Evolutionary conservation across 139 green algal species (phyloP), one percentile per base, ranked within the genome.

Genomic region (Protoeuglena noctilucae): DNA sequence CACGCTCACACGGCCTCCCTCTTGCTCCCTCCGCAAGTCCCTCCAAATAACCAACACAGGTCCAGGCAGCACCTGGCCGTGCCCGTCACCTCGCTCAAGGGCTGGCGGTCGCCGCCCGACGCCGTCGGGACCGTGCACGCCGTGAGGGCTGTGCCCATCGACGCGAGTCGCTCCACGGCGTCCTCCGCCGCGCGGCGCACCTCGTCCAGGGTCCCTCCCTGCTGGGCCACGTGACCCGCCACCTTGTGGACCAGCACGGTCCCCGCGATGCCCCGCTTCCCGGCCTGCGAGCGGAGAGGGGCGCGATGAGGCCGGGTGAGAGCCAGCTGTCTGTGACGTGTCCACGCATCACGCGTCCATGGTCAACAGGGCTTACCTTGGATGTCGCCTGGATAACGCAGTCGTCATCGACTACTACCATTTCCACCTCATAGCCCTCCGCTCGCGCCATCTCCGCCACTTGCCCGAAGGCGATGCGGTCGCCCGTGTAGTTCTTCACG

Each of bases 401-500:
- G 53, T 95, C 88, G 29, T 96, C 88, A 2, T 58, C 57, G 22
- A 75, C 69, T 12, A 66, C 28, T 34, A 73, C 51, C 54, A 72
- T 71, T 22, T 74, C 57, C n/a, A 57, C 49, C 34, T 51, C 47
- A 34, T 69, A 51, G 2, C 80, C 83, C 61, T 85, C 75, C 0
- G 68, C 62, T 67, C 81, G 82, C 34, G 84, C 86, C 21, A 73
- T 66, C 68, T 95, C 88, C 0, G 72, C 77, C 3, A 88, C 87
- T 31, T 93, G 58, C 0, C 88, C 88, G 70, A 96, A 96, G 58
- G 93, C 78, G 18, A 96, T 72, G 1, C 81, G 56, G 59, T 96
- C 88, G 1, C 87, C 79, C 22, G 85, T 95, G 74, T 96, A 96
- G 65, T 93, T 94, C 58, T 79, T 80, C 28, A 90, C 67, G 25